Percentiles rank a stretch among this genome's conserved stretches.
phyloP scores from a whole-genome alignment of 768 basidiomycete species.

The Lentinula raphanica region DNA sequence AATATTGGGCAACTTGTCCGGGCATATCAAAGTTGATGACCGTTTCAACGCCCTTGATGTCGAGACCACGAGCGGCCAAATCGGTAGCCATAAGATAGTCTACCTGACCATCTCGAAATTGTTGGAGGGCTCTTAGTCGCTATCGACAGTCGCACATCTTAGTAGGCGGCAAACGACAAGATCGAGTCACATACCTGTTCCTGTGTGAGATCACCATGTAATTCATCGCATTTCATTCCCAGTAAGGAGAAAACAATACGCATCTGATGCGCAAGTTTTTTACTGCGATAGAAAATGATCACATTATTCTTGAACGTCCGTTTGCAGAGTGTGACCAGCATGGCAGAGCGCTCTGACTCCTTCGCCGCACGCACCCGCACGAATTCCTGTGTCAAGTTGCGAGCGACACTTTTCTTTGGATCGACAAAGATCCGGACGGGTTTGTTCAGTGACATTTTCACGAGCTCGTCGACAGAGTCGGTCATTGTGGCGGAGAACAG shows the following conservation, averaged over 20 bases:
- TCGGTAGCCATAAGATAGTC: constrained; percentile 96
- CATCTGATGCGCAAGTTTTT: constrained; percentile 96
- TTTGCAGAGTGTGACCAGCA: constrained; percentile 81
- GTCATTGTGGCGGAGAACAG: constrained; percentile 99
- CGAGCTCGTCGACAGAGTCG: constrained; percentile 89
- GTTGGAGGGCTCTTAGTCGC: constrained; percentile 82
- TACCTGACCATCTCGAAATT: constrained; percentile 83
- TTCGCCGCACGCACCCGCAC: constrained; percentile 82
- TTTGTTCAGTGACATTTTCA: constrained; percentile 87
- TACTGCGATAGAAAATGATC: constrained; percentile 93
- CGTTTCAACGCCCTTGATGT: constrained; percentile 96
- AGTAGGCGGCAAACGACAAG: neutral
- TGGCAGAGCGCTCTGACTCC: constrained; percentile 68
- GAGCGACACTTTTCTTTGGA: constrained; percentile 82
- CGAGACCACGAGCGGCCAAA: constrained; percentile 89
- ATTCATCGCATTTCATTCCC: constrained; percentile 85
- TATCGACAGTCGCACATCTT: constrained; percentile 23
- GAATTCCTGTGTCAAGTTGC: constrained; percentile 88
- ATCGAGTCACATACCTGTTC: constrained; percentile 63
- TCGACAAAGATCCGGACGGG: constrained; percentile 95
- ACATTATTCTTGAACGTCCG: constrained; percentile 78
- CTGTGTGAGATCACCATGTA: constrained; percentile 94
- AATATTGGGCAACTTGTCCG: constrained; percentile 83
- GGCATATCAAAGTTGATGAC: constrained; percentile 99
- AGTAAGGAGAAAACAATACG: constrained; percentile 85